Percentiles rank a stretch among this genome's conserved stretches.
These are phyloP conservation scores for Lomentospora prolificans DNA, from an alignment of 2,329 filamentous ascomycete genomes.

Conservation along the genomic window DNA sequence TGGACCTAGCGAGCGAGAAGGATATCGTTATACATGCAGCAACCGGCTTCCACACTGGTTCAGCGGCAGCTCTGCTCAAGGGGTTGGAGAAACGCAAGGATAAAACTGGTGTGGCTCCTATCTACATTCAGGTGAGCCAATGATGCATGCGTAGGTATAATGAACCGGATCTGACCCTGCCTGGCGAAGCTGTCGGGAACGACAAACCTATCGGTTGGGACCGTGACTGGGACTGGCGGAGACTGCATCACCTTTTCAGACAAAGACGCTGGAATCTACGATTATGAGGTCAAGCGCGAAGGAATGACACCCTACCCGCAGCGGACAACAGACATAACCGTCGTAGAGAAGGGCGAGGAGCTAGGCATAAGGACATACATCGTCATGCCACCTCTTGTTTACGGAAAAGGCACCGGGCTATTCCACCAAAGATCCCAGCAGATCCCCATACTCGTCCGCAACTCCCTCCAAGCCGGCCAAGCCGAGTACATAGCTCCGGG, in stretches of 20 bases:
- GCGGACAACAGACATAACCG: slow-evolving; percentile 30
- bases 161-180: not conserved
- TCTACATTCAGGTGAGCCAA: slow-evolving; percentile 26
- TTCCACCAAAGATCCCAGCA: slow-evolving; percentile 27
- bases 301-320: slow-evolving; percentile 24
- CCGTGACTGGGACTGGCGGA: slow-evolving; percentile 19
- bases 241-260: slow-evolving; percentile 25
- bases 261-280: slow-evolving; percentile 28
- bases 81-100: slow-evolving; percentile 27
- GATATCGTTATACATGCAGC: slow-evolving; percentile 30
- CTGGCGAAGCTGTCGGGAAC: slow-evolving; percentile 24
- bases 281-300: slow-evolving; percentile 25
- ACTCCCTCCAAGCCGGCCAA: slow-evolving; percentile 14
- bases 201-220: slow-evolving; percentile 30
- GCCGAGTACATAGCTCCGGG: slow-evolving; percentile 21
- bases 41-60: slow-evolving; percentile 23
- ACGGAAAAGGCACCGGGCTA: slow-evolving; percentile 28
- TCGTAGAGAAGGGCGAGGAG: slow-evolving; percentile 26
- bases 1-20: slow-evolving; percentile 10
- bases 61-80: slow-evolving; percentile 26
- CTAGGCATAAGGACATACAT: slow-evolving; percentile 30
- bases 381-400: slow-evolving; percentile 34
- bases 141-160: slow-evolving; percentile 10
- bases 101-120: slow-evolving; percentile 15
- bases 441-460: slow-evolving; percentile 20